These are phyloP conservation scores for Agaricus subrufescens DNA, from an alignment of 768 basidiomycete genomes.

Conservation along the genomic window DNA sequence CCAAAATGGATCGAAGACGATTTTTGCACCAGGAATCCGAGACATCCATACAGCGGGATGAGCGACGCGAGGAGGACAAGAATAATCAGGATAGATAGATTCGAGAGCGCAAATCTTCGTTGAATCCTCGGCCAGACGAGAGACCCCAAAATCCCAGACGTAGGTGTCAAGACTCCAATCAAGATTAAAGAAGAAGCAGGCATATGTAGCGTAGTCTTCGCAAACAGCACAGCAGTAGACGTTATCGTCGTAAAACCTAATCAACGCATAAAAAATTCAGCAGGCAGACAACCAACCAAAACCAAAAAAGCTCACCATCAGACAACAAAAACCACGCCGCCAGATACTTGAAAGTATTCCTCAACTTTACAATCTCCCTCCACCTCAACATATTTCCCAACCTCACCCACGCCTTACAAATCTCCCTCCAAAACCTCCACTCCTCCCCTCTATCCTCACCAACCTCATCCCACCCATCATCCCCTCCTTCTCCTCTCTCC, in stretches of 20 bases:
- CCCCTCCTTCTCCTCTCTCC: constrained; percentile 14
- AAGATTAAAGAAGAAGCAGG: constrained; percentile 70
- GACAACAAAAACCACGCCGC: constrained; percentile 93
- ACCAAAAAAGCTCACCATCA: constrained; percentile 53
- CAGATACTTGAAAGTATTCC: constrained; percentile 85
- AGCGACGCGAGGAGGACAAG: constrained; percentile 63
- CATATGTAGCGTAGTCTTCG: constrained; percentile 85
- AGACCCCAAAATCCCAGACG: constrained; percentile 78
- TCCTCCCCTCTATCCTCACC: constrained; percentile 14
- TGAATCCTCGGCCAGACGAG: constrained; percentile 79
- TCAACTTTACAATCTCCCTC: constrained; percentile 66
- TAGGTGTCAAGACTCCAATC: constrained; percentile 74
- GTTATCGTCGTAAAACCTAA: constrained; percentile 86
- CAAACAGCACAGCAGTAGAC: constrained; percentile 88
- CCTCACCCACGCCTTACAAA: constrained; percentile 68
- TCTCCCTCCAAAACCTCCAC: constrained; percentile 49
- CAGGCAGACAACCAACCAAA: neutral
- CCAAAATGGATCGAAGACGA: constrained; percentile 45
- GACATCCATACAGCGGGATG: constrained; percentile 77
- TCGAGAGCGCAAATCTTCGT: constrained; percentile 56
- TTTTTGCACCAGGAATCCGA: constrained; percentile 67
- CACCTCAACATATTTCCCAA: constrained; percentile 72
- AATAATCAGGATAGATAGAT: constrained; percentile 57
- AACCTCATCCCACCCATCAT: constrained; percentile 2
- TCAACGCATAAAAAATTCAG: neutral